Base-by-base conservation (phyloP, 2,329 filamentous ascomycete genomes). In the Penicillium sp. region DNA sequence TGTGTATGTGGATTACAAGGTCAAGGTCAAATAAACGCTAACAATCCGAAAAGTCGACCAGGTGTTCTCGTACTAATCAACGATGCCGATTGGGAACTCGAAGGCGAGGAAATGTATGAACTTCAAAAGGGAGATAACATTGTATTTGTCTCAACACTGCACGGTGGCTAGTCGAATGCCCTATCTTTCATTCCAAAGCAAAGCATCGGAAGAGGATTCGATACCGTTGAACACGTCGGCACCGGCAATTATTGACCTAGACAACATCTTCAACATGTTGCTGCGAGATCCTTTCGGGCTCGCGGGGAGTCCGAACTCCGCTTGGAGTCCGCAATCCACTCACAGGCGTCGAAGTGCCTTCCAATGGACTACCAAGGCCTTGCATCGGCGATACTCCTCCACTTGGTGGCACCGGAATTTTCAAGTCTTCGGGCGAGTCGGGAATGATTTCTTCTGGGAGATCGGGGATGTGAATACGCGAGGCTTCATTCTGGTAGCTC, bases 41-140 rank as follows among this genome's bases (percentile, higher is more conserved):
- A 59, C 59, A 44, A 61, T 54, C 64, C 62, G 54, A n/a, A 24
- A 51, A 97, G 93, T 55, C 91, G 94, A 48, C 94, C 94, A 5
- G 94, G 94, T 2, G 96, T 99, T 70, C 83, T 99, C 41, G 93
- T 96, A 26, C 81, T 99, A 52, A 95, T 99, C 72, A 99, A 99
- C 70, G 94, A 99, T 65, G 90, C 91, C 24, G 94, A 99, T 72
- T 99, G 94, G 94, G 94, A 97, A 73, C 83, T 99, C 12, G 94
- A 97, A 74, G 94, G 92, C 16, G 93, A 97, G 74, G 91, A 94
- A 69, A 82, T 85, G 60, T 97, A 97, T 69, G 86, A 91, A 73
- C 76, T 99, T 52, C 85, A 93, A 74, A 74, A 79, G 56, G 83
- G 85, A 53, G 94, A 99, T 76, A 93, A 89, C 68, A 89, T 99